Conservation (phyloP, 768 basidiomycete species). For the Tephrocybe sp. region DNA sequence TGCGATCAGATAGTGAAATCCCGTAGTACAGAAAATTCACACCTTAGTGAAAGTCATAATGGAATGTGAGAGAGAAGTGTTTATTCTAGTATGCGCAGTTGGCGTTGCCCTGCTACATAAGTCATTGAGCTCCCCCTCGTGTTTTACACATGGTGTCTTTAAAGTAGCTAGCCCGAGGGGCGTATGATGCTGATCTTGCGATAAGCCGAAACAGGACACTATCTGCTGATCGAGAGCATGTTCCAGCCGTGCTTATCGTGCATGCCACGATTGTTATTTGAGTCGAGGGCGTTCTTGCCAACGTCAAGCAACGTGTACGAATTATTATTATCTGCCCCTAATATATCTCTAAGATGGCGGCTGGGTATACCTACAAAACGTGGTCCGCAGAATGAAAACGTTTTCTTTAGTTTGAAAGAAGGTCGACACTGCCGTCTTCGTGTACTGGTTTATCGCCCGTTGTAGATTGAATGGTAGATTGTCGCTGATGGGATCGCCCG, state of each 20-base stretch:
- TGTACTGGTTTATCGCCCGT: background rate
- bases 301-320: no score
- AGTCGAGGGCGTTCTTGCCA: no score
- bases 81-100: background rate
- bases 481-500: slow-evolving; percentile 4
- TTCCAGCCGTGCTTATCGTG: slow-evolving; percentile 6
- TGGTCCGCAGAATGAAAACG: background rate
- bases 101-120: background rate
- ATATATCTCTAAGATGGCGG: no score
- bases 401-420: background rate
- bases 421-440: background rate
- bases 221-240: slow-evolving; percentile 3
- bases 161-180: background rate
- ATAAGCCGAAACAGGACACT: slow-evolving; percentile 7
- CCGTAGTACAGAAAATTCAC: background rate
- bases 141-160: slow-evolving; percentile 7
- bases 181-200: slow-evolving; percentile 1
- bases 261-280: no score
- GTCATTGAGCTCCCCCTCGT: slow-evolving; percentile 13
- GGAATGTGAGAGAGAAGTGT: background rate
- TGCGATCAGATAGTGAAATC: background rate
- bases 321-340: no score
- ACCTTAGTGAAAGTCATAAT: background rate
- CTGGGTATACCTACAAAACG: no score
- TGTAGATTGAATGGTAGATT: slow-evolving; percentile 1